Evolutionary conservation across 148 eudicot genomes (phyloP).

Genomic region (Rhododendron mucronatum): DNA sequence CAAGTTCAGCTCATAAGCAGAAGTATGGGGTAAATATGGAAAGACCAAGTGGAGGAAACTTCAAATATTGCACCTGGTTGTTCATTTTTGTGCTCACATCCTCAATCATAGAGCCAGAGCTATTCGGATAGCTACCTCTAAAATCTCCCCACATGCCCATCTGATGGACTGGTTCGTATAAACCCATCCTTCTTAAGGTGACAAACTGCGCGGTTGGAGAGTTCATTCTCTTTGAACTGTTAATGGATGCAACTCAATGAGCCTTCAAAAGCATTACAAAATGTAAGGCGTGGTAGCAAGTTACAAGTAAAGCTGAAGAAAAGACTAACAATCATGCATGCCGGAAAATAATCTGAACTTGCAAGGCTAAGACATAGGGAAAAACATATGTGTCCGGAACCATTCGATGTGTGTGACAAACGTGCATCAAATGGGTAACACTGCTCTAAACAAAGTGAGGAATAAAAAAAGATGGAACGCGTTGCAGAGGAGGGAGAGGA

Average conservation of each 20-base stretch:
- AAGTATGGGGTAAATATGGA: not conserved
- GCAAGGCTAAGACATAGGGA: not conserved
- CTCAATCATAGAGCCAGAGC: conserved; percentile 44
- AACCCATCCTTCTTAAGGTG: conserved; percentile 66
- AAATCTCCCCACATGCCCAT: conserved; percentile 82
- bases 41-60: not conserved
- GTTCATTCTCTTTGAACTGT: conserved; percentile 43
- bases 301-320: not conserved
- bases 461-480: not conserved
- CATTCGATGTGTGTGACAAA: not conserved
- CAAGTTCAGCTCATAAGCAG: not conserved
- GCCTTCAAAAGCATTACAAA: not conserved
- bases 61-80: conserved; percentile 44
- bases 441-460: not conserved
- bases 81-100: conserved; percentile 53
- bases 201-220: conserved; percentile 64
- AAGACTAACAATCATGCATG: not conserved
- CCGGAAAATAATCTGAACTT: not conserved
- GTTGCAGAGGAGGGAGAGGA: not conserved
- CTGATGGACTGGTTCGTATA: conserved; percentile 82
- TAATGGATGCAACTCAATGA: conserved; percentile 9
- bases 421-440: not conserved
- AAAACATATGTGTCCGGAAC: not conserved
- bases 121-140: conserved; percentile 49
- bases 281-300: not conserved